phyloP scores from a whole-genome alignment of 805 yeast species.

The Myxozyma sirexii region DNA sequence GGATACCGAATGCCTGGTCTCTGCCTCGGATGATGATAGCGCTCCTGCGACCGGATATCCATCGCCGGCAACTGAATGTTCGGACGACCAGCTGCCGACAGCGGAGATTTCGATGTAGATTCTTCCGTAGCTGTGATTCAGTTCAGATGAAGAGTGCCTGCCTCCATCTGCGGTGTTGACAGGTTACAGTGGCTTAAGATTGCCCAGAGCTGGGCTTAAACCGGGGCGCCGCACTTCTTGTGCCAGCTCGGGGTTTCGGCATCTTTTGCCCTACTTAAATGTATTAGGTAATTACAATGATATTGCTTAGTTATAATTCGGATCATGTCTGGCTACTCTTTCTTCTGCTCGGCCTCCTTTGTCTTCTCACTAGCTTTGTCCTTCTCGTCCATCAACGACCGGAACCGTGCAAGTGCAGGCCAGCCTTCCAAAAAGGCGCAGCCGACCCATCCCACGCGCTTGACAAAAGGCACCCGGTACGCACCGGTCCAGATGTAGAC shows the following conservation, averaged over 20 bases:
- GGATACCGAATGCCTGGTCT: conserved; percentile 11
- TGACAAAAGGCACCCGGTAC: conserved; percentile 33
- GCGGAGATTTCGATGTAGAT: background rate
- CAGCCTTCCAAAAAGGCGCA: conserved; percentile 33
- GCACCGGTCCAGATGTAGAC: conserved; percentile 33
- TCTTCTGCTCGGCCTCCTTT: conserved; percentile 23
- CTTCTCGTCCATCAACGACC: conserved; percentile 32
- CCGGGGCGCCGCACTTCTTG: background rate
- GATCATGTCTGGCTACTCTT: no score
- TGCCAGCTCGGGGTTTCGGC: background rate
- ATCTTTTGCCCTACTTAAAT: background rate
- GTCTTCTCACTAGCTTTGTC: conserved; percentile 28
- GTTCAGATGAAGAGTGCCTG: no score
- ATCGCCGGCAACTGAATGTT: background rate
- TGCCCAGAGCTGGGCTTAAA: no score
- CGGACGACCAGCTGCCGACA: background rate
- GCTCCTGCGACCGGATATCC: background rate
- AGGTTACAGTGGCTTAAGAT: no score
- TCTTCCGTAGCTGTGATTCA: no score
- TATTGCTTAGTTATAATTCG: no score
- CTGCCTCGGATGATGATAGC: background rate
- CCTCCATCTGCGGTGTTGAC: no score
- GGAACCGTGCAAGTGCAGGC: conserved; percentile 31
- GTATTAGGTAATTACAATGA: no score
- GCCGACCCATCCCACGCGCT: conserved; percentile 31